Base-by-base conservation (phyloP, 2,329 filamentous ascomycete species). In the Botrytis hyacinthi region DNA sequence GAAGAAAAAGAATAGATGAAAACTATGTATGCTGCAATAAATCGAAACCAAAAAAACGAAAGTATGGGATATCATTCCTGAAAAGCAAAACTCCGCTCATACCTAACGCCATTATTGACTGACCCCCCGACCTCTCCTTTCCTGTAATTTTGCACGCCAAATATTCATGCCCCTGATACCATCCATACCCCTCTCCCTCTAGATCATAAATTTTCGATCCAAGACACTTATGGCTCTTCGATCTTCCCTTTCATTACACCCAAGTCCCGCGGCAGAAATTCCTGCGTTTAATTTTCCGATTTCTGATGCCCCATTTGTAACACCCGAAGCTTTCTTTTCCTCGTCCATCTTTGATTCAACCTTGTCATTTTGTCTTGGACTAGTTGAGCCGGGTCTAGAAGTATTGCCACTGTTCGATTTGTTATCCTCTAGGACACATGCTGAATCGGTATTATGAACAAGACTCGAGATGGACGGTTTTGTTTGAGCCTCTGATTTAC, bases 201-300 rank as follows among this genome's bases (percentile, higher is more conserved):
- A 66, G 6, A 65, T 66, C 74, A 81, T 84, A 77, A 88, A 88
- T 77, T 87, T 88, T 76, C 86, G 84, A 81, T 93, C 89, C 68
- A 93, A 83, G 79, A 92, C 89, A 76, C 89, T 86, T 63, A 93
- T 81, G 2, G 90, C 90, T 76, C 90, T 85, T 75, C 86, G 87
- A 76, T 93, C 91, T 80, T 93, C 91, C 29, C 89, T 60, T 77
- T 72, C 29, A 88, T 88, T 46, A 26, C 57, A 51, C 26, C 48
- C 48, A n/a, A 51, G 26, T n/a, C 48, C 48, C n/a, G 48, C 48
- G 12, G 48, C 48, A 51, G 48, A n/a, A 20, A 29, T 20, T 62
- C 76, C 71, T 32, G 75, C 76, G 8, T 85, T 87, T 40, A 88
- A 81, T 76, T 88, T 88, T 74, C 88, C 85, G 69, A 89, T 88